Evolutionary conservation across 805 yeast genomes (phyloP).

Genomic region (Sugiyamaella valdiviana): DNA sequence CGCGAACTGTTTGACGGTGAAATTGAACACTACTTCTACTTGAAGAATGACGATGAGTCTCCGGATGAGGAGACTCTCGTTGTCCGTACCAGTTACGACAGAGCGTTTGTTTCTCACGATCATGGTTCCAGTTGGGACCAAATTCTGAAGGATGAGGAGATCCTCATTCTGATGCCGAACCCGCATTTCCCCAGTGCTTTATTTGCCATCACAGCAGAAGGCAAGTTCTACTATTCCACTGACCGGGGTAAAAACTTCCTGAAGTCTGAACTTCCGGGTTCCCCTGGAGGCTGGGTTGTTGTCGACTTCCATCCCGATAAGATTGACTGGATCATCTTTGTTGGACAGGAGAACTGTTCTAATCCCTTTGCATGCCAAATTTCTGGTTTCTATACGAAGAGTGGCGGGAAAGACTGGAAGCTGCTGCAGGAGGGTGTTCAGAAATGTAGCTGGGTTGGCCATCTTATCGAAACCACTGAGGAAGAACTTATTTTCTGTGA

Average conservation of each 20-base stretch:
- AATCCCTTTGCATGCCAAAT: constrained; percentile 46
- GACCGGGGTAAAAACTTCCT: constrained; percentile 63
- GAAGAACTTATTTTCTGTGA: constrained; percentile 62
- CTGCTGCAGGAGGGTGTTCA: constrained; percentile 47
- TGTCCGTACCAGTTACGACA: constrained; percentile 46
- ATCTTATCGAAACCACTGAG: constrained; percentile 41
- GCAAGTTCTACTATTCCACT: constrained; percentile 49
- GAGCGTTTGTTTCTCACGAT: constrained; percentile 61
- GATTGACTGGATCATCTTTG: constrained; percentile 57
- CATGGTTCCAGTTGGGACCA: constrained; percentile 50
- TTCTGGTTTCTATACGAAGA: constrained; percentile 54
- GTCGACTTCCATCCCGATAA: constrained; percentile 59
- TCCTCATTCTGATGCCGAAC: constrained; percentile 56
- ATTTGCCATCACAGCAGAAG: constrained; percentile 45
- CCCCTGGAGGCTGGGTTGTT: constrained; percentile 32
- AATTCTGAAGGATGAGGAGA: constrained; percentile 37
- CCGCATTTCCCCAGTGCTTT: constrained; percentile 52
- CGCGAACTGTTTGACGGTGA: constrained; percentile 46
- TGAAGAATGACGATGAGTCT: constrained; percentile 44
- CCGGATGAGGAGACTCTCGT: constrained; percentile 60
- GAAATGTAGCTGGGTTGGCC: constrained; percentile 64
- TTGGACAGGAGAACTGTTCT: constrained; percentile 54
- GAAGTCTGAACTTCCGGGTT: constrained; percentile 45
- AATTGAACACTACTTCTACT: constrained; percentile 51
- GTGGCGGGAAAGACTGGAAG: constrained; percentile 61